A percentile compares a stretch with the other conserved stretches of the same genome.
phyloP scores from a whole-genome alignment of 2,329 filamentous ascomycete genomes.

The Alternaria arbusti region DNA sequence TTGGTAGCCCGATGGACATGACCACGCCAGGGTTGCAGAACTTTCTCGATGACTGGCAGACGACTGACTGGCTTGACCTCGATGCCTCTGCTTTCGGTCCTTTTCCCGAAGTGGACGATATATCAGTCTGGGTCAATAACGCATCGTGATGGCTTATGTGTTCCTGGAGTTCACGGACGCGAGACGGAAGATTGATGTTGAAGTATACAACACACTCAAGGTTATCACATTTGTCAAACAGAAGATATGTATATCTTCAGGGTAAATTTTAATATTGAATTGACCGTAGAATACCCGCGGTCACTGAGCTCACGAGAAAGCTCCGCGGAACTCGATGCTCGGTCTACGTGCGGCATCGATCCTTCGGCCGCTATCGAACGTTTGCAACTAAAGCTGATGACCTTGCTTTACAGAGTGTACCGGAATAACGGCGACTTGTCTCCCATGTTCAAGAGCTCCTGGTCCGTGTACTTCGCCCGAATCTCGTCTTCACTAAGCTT shows the following conservation, averaged over 20 bases:
- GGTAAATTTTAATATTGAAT: background rate
- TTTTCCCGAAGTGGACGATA: conserved; percentile 13
- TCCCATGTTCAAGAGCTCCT: conserved; percentile 48
- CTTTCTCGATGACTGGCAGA: conserved; percentile 41
- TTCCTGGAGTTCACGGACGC: background rate
- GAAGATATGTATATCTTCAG: background rate
- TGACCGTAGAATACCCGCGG: background rate
- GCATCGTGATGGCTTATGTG: background rate
- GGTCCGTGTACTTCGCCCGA: conserved; percentile 44
- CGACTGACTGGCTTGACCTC: conserved; percentile 44
- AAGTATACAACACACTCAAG: background rate
- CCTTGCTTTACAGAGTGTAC: conserved; percentile 33
- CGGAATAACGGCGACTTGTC: conserved; percentile 51
- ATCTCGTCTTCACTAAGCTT: conserved; percentile 45
- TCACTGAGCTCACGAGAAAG: background rate
- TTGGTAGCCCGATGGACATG: conserved; percentile 29
- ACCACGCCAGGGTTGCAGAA: conserved; percentile 18
- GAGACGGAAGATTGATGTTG: background rate
- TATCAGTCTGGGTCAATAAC: conserved; percentile 11
- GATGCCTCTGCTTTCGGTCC: conserved; percentile 40
- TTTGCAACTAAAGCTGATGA: background rate
- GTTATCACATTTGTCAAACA: background rate
- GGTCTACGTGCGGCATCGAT: too few relatives aligned
- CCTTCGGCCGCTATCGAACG: too few relatives aligned
- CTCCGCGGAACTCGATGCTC: background rate